Evolutionary conservation across 2,329 filamentous ascomycete genomes (phyloP).

Genomic region (Fusarium gaditjirri): DNA sequence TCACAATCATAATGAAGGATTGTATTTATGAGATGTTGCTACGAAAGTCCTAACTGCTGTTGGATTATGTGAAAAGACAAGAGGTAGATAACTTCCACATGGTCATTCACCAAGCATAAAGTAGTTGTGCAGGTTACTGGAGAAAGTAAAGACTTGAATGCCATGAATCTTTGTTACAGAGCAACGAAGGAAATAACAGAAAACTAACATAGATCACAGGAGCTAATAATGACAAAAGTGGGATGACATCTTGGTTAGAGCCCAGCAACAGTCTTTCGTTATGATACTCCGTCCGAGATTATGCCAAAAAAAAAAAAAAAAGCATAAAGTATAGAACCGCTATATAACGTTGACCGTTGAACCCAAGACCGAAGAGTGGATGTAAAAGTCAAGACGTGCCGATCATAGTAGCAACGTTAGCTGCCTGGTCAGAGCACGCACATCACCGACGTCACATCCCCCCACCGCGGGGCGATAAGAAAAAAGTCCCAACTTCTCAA

Average conservation of each 20-base stretch:
- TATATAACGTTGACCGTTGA: background rate
- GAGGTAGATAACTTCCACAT: accelerated
- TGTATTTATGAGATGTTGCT: too few relatives aligned
- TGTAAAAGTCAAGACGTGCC: background rate
- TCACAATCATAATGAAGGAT: too few relatives aligned
- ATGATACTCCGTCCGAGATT: background rate
- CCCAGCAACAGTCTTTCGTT: background rate
- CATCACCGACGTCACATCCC: slow-evolving; percentile 11
- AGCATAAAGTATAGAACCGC: background rate
- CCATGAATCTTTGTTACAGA: background rate
- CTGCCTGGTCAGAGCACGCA: background rate
- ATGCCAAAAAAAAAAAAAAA: background rate
- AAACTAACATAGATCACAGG: accelerated
- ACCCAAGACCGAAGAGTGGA: background rate
- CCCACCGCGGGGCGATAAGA: slow-evolving; percentile 17
- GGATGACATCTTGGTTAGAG: background rate
- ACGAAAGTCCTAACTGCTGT: too few relatives aligned
- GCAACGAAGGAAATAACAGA: background rate
- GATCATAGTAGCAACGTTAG: background rate
- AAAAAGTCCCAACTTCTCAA: slow-evolving; percentile 26
- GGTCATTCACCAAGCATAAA: background rate
- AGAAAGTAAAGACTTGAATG: background rate
- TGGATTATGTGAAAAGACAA: too few relatives aligned
- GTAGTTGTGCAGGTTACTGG: too few relatives aligned
- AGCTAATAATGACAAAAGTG: too few relatives aligned